Evolutionary conservation across 176 grass and related monocot species (phyloP).

Genomic region (Zizania latifolia): DNA sequence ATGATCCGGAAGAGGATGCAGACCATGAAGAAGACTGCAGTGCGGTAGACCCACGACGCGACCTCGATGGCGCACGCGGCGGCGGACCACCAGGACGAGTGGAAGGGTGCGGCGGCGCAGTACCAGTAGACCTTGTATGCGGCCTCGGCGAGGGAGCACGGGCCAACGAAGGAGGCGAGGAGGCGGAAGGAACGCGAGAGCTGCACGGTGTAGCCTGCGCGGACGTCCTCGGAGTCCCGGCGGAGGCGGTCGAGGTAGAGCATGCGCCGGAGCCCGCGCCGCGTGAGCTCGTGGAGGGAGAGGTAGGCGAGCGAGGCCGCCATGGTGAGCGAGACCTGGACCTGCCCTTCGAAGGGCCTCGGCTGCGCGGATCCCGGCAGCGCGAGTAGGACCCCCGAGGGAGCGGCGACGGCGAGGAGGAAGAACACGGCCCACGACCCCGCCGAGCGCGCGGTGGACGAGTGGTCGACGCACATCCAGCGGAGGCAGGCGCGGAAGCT

Average conservation of each 20-base stretch:
- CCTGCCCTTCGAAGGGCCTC: slow-evolving; percentile 51
- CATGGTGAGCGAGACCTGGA: slow-evolving; percentile 51
- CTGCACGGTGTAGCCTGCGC: slow-evolving; percentile 36
- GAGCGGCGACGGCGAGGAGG: slow-evolving; percentile 32
- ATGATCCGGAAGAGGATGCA: slow-evolving; percentile 77
- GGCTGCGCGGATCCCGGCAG: neutral
- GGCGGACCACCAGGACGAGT: slow-evolving; percentile 16
- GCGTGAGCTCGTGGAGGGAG: slow-evolving; percentile 21
- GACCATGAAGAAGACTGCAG: slow-evolving; percentile 59
- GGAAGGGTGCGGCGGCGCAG: slow-evolving; percentile 4
- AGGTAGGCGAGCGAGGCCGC: slow-evolving; percentile 37
- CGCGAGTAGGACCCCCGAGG: neutral
- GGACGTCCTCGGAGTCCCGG: slow-evolving; percentile 54
- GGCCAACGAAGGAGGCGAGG: slow-evolving; percentile 52
- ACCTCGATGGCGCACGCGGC: slow-evolving; percentile 53
- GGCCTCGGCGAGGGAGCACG: slow-evolving; percentile 51
- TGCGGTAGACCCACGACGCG: slow-evolving; percentile 62
- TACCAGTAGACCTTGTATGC: slow-evolving; percentile 66
- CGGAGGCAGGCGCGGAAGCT: slow-evolving; percentile 52
- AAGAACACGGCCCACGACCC: slow-evolving; percentile 46
- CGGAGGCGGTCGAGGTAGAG: slow-evolving; percentile 66
- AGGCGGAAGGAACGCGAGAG: slow-evolving; percentile 52
- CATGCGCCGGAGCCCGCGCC: slow-evolving; percentile 49
- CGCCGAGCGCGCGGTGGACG: neutral
- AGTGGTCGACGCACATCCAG: slow-evolving; percentile 68